Evolutionary conservation across 257 asterid species (phyloP), one percentile per base, ranked within the genome.

Genomic region (Voacanga thouarsii): DNA sequence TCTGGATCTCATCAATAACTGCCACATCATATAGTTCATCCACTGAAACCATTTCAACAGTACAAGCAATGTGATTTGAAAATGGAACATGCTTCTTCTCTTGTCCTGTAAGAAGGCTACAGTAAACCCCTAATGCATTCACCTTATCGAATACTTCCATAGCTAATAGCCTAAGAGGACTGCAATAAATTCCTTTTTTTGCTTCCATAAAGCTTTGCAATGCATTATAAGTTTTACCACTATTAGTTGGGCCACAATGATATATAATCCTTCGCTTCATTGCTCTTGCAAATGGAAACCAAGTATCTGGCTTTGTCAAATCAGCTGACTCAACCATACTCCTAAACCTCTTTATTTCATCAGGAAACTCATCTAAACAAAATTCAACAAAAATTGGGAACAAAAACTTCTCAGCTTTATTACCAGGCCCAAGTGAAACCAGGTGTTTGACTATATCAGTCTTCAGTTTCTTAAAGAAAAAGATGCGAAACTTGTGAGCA

Each of bases 261-360:
- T 95, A 95, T 30, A 93, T 67, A 33, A 95, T 86, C 85, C 85
- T 92, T 72, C 99, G 87, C 82, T 93, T 95, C 99, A 95, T 95
- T 45, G 96, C 99, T 88, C 99, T 83, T 47, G 99, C 98, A 75
- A 93, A 95, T 1, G 99, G 99, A 85, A 92, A 95, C 99, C 99
- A 95, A 71, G 98, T 89, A 76, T 92, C 94, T 11, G 99, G 98
- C 85, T 85, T 89, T 8, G 98, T 92, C 96, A 95, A 82, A 83
- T 95, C 98, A 33, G 97, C 98, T 0, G 96, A 92, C 60, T 87
- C 93, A 68, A 93, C 94, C 96, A 93, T 89, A 74, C 77, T 82
- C 86, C 94, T 86, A 73, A 93, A 95, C 82, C 88, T 86, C 78
- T 85, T 90, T 71, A 95, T 95, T 82, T 93, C 96, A 74, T 83